Evolutionary conservation across 2,329 filamentous ascomycete genomes (phyloP), one percentile per base, ranked within the genome.

Genomic region (Alternaria tenuissima): DNA sequence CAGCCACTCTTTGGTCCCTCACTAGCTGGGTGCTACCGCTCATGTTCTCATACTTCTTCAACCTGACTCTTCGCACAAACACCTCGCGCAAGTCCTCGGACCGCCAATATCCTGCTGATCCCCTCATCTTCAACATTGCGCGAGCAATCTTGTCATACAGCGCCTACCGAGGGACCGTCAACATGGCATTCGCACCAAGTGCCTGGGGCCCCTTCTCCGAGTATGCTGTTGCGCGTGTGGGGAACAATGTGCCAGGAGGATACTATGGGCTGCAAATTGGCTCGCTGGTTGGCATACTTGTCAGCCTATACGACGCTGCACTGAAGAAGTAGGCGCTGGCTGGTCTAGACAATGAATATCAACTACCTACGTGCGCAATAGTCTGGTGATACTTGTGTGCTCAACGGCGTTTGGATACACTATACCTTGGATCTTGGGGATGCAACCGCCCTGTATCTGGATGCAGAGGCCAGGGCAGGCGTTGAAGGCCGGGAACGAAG

Each of bases 61-160:
- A 98, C 80, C 79, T 97, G 72, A 92, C 89, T 39, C 80, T 86
- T 54, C 83, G 85, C 42, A 81, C 83, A 22, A 85, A 82, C 70
- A 83, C 68, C 59, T 82, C 76, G 70, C 78, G 76, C 74, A 77
- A 78, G 61, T 77, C 78, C 18, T 71, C 74, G 3, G 78, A 76
- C 54, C 72, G 77, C 20, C 85, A 87, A 65, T 88, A 89, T 65
- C 81, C 84, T 6, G 88, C 94, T 65, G 95, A 99, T 76, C 94
- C 94, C 4, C 82, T 98, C 74, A 91, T 90, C 22, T 99, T 96
- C 81, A 96, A 94, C 81, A 89, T 98, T 58, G 88, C 88, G 70
- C 97, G 97, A 83, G 94, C 91, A 0, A 77, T 98, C 55, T 79
- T 94, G 60, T 89, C 91, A 7, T 97, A 91, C 78, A 85, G 94